A percentile compares a stretch with the other conserved stretches of the same genome.
phyloP scores from a whole-genome alignment of 305 asterid species.

The Fraxinus velutina region DNA sequence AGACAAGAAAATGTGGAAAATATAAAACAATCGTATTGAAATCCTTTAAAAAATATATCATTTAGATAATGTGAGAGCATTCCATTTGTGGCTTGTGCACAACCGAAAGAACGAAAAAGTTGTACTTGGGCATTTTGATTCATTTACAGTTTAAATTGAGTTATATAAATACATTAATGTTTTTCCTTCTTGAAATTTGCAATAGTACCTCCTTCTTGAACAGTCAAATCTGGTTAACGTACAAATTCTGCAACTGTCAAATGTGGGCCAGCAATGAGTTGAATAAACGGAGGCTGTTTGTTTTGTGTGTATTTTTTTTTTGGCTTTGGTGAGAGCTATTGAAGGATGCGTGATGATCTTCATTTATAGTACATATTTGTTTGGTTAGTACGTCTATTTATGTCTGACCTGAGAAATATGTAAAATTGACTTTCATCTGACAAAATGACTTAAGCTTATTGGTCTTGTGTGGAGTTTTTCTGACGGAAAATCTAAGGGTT shows the following conservation, averaged over 20 bases:
- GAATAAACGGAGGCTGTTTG: background rate
- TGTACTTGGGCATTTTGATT: background rate
- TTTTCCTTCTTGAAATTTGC: background rate
- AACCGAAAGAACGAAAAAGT: background rate
- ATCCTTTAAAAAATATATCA: background rate
- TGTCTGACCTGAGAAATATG: background rate
- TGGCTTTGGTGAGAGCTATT: background rate
- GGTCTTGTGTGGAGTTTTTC: background rate
- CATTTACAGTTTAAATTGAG: background rate
- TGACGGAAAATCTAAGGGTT: background rate
- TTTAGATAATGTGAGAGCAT: background rate
- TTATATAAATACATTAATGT: background rate
- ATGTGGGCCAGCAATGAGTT: background rate
- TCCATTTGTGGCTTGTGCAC: background rate
- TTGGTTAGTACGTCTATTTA: background rate
- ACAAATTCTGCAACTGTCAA: background rate
- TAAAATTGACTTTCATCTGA: background rate
- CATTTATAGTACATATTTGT: background rate
- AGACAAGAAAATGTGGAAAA: background rate
- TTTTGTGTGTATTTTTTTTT: background rate
- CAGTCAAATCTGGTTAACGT: background rate
- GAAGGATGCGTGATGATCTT: background rate
- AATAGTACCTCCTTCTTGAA: background rate
- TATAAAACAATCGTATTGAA: background rate
- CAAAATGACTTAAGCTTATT: background rate